These are phyloP conservation scores for Chaetomiaceae sp. DNA, from an alignment of 2,329 filamentous ascomycete species.

Conservation along the genomic window DNA sequence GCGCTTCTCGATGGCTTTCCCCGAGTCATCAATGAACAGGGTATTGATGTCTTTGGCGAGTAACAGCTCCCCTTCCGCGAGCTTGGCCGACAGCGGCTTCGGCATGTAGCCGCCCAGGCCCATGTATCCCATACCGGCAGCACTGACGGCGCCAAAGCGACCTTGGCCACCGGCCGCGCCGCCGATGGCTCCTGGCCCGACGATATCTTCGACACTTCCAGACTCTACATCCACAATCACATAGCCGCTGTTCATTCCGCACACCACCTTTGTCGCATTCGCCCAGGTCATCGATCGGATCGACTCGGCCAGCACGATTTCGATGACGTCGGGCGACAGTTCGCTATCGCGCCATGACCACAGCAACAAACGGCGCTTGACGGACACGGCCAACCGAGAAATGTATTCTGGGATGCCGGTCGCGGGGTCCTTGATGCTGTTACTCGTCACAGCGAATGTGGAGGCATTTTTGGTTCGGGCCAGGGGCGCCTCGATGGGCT, in stretches of 20 bases:
- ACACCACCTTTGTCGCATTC: slow-evolving; percentile 78
- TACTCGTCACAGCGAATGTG: slow-evolving; percentile 88
- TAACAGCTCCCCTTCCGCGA: slow-evolving; percentile 78
- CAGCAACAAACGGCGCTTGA: slow-evolving; percentile 82
- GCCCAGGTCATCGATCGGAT: slow-evolving; percentile 91
- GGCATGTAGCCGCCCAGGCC: slow-evolving; percentile 88
- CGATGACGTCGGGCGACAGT: slow-evolving; percentile 65
- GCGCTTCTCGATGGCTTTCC: slow-evolving; percentile 73
- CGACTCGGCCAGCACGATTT: slow-evolving; percentile 75
- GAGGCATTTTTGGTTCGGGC: slow-evolving; percentile 81
- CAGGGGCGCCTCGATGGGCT: slow-evolving; percentile 70
- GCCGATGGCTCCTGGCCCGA: slow-evolving; percentile 68
- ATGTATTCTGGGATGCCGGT: slow-evolving; percentile 92
- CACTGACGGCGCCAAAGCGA: slow-evolving; percentile 76
- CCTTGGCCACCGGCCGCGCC: slow-evolving; percentile 59
- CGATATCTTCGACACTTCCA: slow-evolving; percentile 71
- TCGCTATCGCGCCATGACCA: slow-evolving; percentile 98
- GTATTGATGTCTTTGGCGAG: slow-evolving; percentile 98
- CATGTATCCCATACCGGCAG: slow-evolving; percentile 93
- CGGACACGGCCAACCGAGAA: slow-evolving; percentile 82
- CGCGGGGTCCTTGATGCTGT: slow-evolving; percentile 83
- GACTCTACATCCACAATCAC: slow-evolving; percentile 79
- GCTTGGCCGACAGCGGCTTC: slow-evolving; percentile 77
- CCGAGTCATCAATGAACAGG: slow-evolving; percentile 80
- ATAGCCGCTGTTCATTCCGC: slow-evolving; percentile 87